Base-by-base conservation (phyloP, 345 rosid genomes). In the Corymbia maculata region DNA sequence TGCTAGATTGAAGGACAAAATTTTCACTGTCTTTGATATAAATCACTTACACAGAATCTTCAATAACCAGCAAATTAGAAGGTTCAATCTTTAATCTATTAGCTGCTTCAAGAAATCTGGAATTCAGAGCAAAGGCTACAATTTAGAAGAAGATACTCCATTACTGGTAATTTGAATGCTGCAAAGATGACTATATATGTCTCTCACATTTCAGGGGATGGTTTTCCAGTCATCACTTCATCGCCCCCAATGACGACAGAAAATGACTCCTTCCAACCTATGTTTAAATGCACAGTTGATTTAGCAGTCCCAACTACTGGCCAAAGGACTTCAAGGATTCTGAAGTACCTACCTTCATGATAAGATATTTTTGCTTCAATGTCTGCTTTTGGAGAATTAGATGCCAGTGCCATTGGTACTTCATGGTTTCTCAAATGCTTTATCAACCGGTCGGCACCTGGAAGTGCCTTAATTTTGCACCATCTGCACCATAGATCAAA, bases 181-280 rank as follows among this genome's bases (percentile, higher is more conserved):
- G 51, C 4, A 6, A 13, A 52, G 53, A 44, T 75, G 44, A 55
- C 50, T 24, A 49, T 44, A 19, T 47, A 22, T 45, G 52, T 51
- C 17, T n/a, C 95, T 92, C 90, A 97, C 99, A 97, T 93, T 88
- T 98, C 97, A 87, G 99, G 98, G 91, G 96, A 95, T 64, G 98
- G 99, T 57, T 98, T 98, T 88, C 98, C 98, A 15, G 68, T 59
- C 59, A 84, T 90, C 89, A 97, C 99, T 95, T 98, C 99, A 92
- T 97, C 96, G 8, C 99, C 95, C 64, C 98, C 97, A 79, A 98
- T 45, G 79, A 96, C 93, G 87, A 90, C 96, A 51, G 98, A 93
- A 90, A 98, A 96, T 50, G 91, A 91, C 70, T 95, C 96, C 91
- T 95, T 96, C 99, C 98, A 97, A 36, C 98, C 99, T 96, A 79